Evolutionary conservation across 208 protist genomes (phyloP).

Genomic region (Angomonas ambiguus): DNA sequence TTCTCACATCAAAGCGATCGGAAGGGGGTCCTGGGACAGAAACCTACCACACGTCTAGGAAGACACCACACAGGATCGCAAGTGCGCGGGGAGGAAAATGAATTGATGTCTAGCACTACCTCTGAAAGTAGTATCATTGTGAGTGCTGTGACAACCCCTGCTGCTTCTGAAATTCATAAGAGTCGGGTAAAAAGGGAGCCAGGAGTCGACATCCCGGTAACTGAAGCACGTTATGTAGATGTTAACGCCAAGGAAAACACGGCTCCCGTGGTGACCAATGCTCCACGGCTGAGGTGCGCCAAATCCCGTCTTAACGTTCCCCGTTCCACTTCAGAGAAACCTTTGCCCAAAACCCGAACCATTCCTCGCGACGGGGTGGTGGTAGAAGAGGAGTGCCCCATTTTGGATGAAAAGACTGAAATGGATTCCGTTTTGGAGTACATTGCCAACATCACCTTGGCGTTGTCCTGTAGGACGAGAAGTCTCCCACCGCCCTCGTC

Average conservation of each 20-base stretch:
- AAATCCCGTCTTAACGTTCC: too few species aligned
- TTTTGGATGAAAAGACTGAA: too few species aligned
- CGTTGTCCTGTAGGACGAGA: slow-evolving; percentile 37
- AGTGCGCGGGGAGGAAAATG: too few species aligned
- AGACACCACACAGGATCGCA: too few species aligned
- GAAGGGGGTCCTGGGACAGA: too few species aligned
- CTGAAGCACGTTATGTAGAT: not conserved
- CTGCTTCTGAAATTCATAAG: not conserved
- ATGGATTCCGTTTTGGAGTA: slow-evolving; percentile 61
- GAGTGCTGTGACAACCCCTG: slow-evolving; percentile 15
- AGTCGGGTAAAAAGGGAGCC: not conserved
- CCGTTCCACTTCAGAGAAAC: too few species aligned
- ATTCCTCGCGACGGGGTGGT: not conserved
- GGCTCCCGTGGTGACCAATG: not conserved
- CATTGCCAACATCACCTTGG: slow-evolving; percentile 34
- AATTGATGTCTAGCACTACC: not conserved
- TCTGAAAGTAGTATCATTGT: not conserved
- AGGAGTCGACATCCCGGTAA: not conserved
- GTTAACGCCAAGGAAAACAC: not conserved
- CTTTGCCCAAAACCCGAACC: too few species aligned
- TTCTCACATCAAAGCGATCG: too few species aligned
- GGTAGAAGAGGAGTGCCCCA: slow-evolving; percentile 28
- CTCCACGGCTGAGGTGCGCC: not conserved
- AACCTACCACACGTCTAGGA: too few species aligned
- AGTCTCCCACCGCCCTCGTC: slow-evolving; percentile 44